Percentiles rank a stretch among this genome's conserved stretches.
phyloP scores from a whole-genome alignment of 495 filamentous ascomycete species.

The Tetracladium setigerum region DNA sequence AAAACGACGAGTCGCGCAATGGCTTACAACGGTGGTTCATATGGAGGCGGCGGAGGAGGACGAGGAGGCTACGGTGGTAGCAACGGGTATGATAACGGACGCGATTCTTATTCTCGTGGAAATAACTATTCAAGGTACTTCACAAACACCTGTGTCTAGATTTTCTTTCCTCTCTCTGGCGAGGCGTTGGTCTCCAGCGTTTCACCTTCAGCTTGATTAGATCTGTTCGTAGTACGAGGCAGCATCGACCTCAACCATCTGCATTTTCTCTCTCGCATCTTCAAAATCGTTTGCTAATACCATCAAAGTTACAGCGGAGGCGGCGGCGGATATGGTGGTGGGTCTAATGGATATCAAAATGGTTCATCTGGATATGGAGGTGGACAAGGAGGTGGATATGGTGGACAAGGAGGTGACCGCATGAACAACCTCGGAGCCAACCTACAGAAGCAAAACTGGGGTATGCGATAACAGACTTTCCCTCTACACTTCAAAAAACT shows the following conservation, averaged over 20 bases:
- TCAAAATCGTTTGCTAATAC: slow-evolving; percentile 3
- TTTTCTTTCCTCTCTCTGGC: slow-evolving; percentile 16
- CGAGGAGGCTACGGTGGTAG: slow-evolving; percentile 12
- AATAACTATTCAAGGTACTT: slow-evolving; percentile 22
- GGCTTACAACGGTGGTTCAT: slow-evolving; percentile 15
- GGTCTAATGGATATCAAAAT: slow-evolving; percentile 30
- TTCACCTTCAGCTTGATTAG: slow-evolving; percentile 1
- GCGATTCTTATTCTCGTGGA: slow-evolving; percentile 10
- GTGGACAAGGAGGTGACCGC: slow-evolving; percentile 69
- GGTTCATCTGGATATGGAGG: slow-evolving; percentile 29
- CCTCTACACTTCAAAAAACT: slow-evolving; percentile 7
- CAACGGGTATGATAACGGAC: slow-evolving; percentile 19
- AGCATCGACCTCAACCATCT: slow-evolving; percentile 2
- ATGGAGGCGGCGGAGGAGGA: slow-evolving; percentile 16
- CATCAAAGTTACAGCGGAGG: slow-evolving; percentile 3
- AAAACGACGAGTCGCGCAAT: slow-evolving; percentile 2
- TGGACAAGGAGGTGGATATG: slow-evolving; percentile 43
- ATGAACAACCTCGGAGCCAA: slow-evolving; percentile 87
- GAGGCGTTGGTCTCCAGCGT: neutral
- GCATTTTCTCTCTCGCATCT: slow-evolving; percentile 1
- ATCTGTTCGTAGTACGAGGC: neutral
- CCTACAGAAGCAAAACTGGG: slow-evolving; percentile 81
- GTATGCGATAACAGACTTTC: slow-evolving; percentile 40
- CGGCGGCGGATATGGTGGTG: slow-evolving; percentile 22
- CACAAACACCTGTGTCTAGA: slow-evolving; percentile 31